phyloP scores from a whole-genome alignment of 768 basidiomycete genomes.

The Podaxis sp. region DNA sequence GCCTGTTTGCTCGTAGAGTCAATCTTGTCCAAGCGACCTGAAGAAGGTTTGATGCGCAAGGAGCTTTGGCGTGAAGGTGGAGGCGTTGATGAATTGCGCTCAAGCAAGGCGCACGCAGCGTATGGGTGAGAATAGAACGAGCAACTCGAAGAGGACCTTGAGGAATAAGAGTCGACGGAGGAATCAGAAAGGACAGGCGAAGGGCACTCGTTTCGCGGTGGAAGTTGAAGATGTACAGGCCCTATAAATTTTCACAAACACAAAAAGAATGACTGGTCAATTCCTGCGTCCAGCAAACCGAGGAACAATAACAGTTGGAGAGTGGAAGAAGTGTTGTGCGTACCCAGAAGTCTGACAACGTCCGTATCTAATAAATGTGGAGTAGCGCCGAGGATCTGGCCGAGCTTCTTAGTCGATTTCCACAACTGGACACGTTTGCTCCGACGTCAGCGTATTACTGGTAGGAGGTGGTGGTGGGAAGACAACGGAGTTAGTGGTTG shows the following conservation, averaged over 20 bases:
- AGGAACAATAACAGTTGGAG: background rate
- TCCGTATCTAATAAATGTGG: conserved; percentile 53
- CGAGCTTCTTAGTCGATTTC: conserved; percentile 59
- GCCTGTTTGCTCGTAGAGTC: conserved; percentile 13
- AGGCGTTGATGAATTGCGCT: conserved; percentile 1
- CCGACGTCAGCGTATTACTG: too few relatives aligned
- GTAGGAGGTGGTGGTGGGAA: too few relatives aligned
- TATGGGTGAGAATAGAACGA: conserved; percentile 14
- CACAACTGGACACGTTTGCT: too few relatives aligned
- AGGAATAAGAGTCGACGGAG: conserved; percentile 26
- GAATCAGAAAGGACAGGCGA: conserved; percentile 21
- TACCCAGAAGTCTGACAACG: conserved; percentile 21
- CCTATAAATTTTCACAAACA: conserved; percentile 15
- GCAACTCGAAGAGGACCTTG: conserved; percentile 23
- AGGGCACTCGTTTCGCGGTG: conserved; percentile 14
- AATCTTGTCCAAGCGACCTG: background rate
- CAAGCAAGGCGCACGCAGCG: conserved; percentile 11
- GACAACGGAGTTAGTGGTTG: too few relatives aligned
- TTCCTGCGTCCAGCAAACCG: background rate
- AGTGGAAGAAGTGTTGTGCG: conserved; percentile 8
- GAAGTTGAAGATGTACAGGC: conserved; percentile 23
- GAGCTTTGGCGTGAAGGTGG: conserved; percentile 4
- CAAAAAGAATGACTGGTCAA: background rate
- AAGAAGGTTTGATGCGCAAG: background rate
- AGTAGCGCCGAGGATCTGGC: conserved; percentile 55